Percentiles rank a stretch among this genome's conserved stretches.
Evolutionary conservation across 352 stramenopile species (phyloP).

Genomic region (Phytophthora syringae): DNA sequence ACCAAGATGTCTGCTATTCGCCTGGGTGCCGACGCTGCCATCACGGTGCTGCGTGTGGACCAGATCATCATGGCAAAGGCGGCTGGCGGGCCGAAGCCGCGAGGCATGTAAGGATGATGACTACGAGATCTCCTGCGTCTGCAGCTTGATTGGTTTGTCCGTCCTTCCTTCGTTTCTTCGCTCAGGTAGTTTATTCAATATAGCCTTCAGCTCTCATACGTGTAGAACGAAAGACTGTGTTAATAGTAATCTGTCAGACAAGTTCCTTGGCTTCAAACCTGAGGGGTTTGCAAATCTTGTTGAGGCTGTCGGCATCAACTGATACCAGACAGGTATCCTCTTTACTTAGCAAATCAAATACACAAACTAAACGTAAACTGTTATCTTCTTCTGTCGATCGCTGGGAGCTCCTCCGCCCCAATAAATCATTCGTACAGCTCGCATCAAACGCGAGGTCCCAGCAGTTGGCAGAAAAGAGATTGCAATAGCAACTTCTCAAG

Average conservation of each 20-base stretch:
- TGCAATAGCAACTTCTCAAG: background rate
- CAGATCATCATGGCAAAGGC: slow-evolving; percentile 99
- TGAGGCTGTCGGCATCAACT: too few species aligned
- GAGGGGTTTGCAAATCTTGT: background rate
- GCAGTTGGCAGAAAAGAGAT: background rate
- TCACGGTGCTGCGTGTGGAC: slow-evolving; percentile 99
- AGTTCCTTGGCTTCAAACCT: background rate
- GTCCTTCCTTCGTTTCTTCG: slow-evolving; percentile 38
- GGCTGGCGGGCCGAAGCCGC: slow-evolving; percentile 94
- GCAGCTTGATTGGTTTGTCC: slow-evolving; percentile 38
- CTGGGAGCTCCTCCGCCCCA: slow-evolving; percentile 8
- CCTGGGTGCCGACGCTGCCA: slow-evolving; percentile 96
- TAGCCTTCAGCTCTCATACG: slow-evolving; percentile 33
- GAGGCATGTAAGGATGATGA: slow-evolving; percentile 64
- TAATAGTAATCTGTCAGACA: too few species aligned
- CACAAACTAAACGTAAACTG: slow-evolving; percentile 23
- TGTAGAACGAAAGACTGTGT: slow-evolving; percentile 13
- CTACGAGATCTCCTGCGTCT: slow-evolving; percentile 31
- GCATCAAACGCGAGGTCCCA: slow-evolving; percentile 21
- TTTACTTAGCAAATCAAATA: slow-evolving; percentile 15
- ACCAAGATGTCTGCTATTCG: slow-evolving; percentile 98
- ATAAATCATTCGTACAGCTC: slow-evolving; percentile 44
- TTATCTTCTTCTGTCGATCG: slow-evolving; percentile 4
- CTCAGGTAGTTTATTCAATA: slow-evolving; percentile 74
- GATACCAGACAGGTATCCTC: too few species aligned